These are phyloP conservation scores for Ceriops tagal DNA, from an alignment of 345 rosid species.

Conservation along the genomic window DNA sequence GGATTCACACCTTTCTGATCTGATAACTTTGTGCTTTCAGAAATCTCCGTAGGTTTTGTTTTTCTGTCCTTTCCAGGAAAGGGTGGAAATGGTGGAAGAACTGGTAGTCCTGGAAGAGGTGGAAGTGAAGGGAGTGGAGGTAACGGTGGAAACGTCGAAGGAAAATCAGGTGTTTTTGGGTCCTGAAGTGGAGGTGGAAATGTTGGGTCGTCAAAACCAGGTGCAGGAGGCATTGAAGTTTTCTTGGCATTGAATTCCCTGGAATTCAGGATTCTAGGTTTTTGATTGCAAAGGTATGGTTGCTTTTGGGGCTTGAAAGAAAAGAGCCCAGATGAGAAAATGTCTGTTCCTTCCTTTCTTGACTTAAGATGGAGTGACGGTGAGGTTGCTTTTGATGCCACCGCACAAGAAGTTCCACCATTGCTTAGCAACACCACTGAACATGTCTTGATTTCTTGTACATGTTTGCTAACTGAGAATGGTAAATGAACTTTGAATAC, in stretches of 20 bases:
- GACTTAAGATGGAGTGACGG: slow-evolving; percentile 57
- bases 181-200: slow-evolving; percentile 46
- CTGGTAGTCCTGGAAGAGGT: slow-evolving; percentile 35
- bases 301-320: slow-evolving; percentile 70
- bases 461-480: slow-evolving; percentile 60
- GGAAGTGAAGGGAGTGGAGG: slow-evolving; percentile 56
- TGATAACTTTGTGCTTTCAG: slow-evolving; percentile 1
- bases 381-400: slow-evolving; percentile 66
- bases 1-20: slow-evolving; percentile 13
- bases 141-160: slow-evolving; percentile 41
- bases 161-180: slow-evolving; percentile 25
- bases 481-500: slow-evolving; percentile 66
- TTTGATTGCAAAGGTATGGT: slow-evolving; percentile 57
- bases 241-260: slow-evolving; percentile 15
- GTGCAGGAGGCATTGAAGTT: neutral
- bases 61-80: slow-evolving; percentile 25
- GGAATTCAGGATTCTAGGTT: slow-evolving; percentile 33
- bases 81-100: slow-evolving; percentile 32
- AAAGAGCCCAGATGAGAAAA: slow-evolving; percentile 93
- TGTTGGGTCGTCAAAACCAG: slow-evolving; percentile 15
- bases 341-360: slow-evolving; percentile 40
- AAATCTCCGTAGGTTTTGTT: slow-evolving; percentile 5
- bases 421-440: slow-evolving; percentile 60
- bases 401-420: slow-evolving; percentile 66
- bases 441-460: slow-evolving; percentile 60